Evolutionary conservation across 2,329 filamentous ascomycete genomes (phyloP).

Genomic region (Ilyonectria destructans): DNA sequence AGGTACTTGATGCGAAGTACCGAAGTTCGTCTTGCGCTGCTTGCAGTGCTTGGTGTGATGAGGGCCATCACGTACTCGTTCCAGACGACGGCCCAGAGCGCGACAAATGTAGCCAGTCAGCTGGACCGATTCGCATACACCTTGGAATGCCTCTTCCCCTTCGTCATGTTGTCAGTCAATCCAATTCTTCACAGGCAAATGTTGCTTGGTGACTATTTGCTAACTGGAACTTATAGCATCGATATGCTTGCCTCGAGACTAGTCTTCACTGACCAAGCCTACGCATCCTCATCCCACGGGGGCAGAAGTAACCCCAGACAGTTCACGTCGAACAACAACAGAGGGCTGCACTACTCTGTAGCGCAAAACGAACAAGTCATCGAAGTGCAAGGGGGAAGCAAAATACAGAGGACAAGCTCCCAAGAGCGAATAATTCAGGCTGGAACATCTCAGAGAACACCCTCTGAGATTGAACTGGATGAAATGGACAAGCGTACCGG

Average conservation of each 20-base stretch:
- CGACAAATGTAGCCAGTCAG: slow-evolving; percentile 56
- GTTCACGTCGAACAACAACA: slow-evolving; percentile 29
- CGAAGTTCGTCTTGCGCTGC: slow-evolving; percentile 57
- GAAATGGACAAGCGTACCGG: slow-evolving; percentile 45
- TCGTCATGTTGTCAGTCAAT: slow-evolving; percentile 57
- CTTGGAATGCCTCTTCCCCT: slow-evolving; percentile 60
- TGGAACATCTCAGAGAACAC: slow-evolving; percentile 34
- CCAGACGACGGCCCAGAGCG: slow-evolving; percentile 56
- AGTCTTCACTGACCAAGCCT: slow-evolving; percentile 47
- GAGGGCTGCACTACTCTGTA: slow-evolving; percentile 38
- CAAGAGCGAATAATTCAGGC: slow-evolving; percentile 45
- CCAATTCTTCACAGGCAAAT: background rate
- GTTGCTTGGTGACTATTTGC: too few relatives aligned
- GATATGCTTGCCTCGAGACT: slow-evolving; percentile 56
- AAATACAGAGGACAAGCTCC: slow-evolving; percentile 35
- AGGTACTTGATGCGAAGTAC: slow-evolving; percentile 59
- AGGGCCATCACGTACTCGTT: slow-evolving; percentile 61
- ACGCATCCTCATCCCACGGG: slow-evolving; percentile 40
- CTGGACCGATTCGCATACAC: slow-evolving; percentile 61
- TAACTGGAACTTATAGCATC: slow-evolving; percentile 41
- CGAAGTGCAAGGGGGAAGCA: slow-evolving; percentile 38
- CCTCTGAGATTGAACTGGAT: slow-evolving; percentile 46
- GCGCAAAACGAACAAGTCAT: slow-evolving; percentile 45
- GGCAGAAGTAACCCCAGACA: slow-evolving; percentile 32
- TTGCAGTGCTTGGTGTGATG: slow-evolving; percentile 58